Percentiles rank a stretch among this genome's conserved stretches.
Evolutionary conservation across 805 yeast species (phyloP).

Genomic region (Saturnispora bothae): DNA sequence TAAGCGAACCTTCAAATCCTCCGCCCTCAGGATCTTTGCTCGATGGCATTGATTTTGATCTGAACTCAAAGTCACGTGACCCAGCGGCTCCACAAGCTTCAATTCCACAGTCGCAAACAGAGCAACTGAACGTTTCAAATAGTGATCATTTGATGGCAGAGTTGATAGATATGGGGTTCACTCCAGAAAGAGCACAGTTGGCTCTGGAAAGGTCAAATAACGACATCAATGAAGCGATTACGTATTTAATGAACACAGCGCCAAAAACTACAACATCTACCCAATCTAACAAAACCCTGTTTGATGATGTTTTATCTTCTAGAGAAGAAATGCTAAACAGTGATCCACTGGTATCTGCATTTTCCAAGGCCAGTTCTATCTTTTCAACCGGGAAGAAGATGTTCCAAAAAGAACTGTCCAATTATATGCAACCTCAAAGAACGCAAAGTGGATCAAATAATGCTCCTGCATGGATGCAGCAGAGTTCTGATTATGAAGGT

Average conservation of each 20-base stretch:
- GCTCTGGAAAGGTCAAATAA: constrained; percentile 44
- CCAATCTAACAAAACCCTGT: too few relatives aligned
- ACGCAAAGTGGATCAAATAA: constrained; percentile 19
- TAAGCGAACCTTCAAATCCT: too few relatives aligned
- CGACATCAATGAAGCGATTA: constrained; percentile 56
- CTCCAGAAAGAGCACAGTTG: constrained; percentile 43
- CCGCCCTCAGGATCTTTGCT: too few relatives aligned
- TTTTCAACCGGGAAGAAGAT: constrained; percentile 51
- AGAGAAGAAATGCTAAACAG: background rate
- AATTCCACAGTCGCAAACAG: too few relatives aligned
- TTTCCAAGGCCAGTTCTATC: constrained; percentile 48
- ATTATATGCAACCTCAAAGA: constrained; percentile 31
- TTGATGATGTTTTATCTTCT: background rate
- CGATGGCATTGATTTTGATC: constrained; percentile 3
- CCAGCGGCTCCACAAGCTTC: background rate
- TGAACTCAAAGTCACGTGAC: background rate
- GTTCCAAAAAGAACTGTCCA: constrained; percentile 51
- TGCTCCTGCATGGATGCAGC: constrained; percentile 69
- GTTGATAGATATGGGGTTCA: constrained; percentile 71
- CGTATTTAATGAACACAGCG: constrained; percentile 51
- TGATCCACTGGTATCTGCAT: constrained; percentile 35
- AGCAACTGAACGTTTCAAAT: too few relatives aligned
- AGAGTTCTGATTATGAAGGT: constrained; percentile 39
- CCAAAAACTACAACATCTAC: constrained; percentile 15
- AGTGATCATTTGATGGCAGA: too few relatives aligned